Evolutionary conservation across 441 rosid species (phyloP).

Genomic region (Croton laevigatus): DNA sequence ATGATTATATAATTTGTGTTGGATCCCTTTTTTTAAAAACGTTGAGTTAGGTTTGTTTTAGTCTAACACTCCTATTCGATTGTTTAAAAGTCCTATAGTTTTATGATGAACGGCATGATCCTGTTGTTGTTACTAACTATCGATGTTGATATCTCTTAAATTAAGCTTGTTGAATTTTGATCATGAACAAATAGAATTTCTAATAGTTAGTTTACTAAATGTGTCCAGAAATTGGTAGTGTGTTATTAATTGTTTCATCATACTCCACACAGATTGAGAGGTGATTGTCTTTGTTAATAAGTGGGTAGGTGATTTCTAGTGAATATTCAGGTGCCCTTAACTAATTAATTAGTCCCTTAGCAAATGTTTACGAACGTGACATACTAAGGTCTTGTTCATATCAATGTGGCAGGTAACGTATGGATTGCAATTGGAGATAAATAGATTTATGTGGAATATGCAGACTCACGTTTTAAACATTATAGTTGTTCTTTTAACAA

Average conservation of each 20-base stretch:
- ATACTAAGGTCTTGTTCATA: slow-evolving; percentile 18
- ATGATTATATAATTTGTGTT: neutral
- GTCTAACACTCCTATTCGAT: too few relatives aligned
- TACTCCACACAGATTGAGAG: too few relatives aligned
- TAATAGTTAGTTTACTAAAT: too few relatives aligned
- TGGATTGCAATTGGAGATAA: slow-evolving; percentile 18
- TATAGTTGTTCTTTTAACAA: neutral
- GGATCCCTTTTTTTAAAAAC: neutral
- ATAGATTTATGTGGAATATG: slow-evolving; percentile 21
- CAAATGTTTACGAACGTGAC: slow-evolving; percentile 9
- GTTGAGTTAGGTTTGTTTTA: neutral
- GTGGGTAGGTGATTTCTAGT: neutral
- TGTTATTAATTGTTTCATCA: too few relatives aligned
- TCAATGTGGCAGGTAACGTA: slow-evolving; percentile 17
- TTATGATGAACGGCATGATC: too few relatives aligned
- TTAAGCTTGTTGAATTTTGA: too few relatives aligned
- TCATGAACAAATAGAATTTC: too few relatives aligned
- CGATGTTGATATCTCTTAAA: too few relatives aligned
- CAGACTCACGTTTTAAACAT: neutral
- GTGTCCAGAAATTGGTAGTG: too few relatives aligned
- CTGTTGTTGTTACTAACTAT: too few relatives aligned
- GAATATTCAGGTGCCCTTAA: neutral
- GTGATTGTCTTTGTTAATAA: too few relatives aligned
- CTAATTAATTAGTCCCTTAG: slow-evolving; percentile 12
- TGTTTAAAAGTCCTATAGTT: neutral